phyloP scores from a whole-genome alignment of 768 basidiomycete species.

The Leccinum arenicola region DNA sequence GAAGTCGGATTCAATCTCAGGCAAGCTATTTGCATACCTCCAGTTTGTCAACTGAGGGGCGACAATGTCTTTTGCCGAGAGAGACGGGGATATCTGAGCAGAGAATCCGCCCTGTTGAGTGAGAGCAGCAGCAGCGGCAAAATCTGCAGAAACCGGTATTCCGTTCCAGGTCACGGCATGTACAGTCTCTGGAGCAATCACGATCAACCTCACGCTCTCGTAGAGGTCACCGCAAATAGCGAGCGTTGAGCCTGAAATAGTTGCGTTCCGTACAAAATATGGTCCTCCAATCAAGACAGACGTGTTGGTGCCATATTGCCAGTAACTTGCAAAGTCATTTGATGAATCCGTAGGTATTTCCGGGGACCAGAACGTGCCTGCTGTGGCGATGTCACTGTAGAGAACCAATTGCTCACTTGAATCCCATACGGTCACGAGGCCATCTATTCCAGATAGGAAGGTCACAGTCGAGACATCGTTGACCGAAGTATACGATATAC shows the following conservation, averaged over 20 bases:
- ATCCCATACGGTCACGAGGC: slow-evolving; percentile 63
- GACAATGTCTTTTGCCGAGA: slow-evolving; percentile 30
- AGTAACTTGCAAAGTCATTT: slow-evolving; percentile 56
- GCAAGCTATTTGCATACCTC: slow-evolving; percentile 74
- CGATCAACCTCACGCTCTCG: slow-evolving; percentile 50
- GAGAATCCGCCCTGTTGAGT: slow-evolving; percentile 46
- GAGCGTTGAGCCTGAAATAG: slow-evolving; percentile 47
- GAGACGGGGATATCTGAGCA: slow-evolving; percentile 40
- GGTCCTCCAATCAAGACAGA: slow-evolving; percentile 66
- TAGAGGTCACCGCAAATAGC: slow-evolving; percentile 70
- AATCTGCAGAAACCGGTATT: slow-evolving; percentile 36
- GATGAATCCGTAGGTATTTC: slow-evolving; percentile 43
- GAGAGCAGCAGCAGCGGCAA: slow-evolving; percentile 27
- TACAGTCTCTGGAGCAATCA: slow-evolving; percentile 58
- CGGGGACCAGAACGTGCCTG: slow-evolving; percentile 76
- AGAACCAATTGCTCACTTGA: slow-evolving; percentile 65
- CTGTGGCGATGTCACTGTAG: slow-evolving; percentile 62
- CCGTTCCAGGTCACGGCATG: slow-evolving; percentile 74
- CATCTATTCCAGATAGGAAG: slow-evolving; percentile 54
- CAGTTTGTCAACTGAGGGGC: slow-evolving; percentile 59
- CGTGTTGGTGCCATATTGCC: slow-evolving; percentile 69
- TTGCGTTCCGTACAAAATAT: slow-evolving; percentile 58
- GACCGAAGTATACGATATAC: slow-evolving; percentile 23
- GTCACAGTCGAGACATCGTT: slow-evolving; percentile 43
- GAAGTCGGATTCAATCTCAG: slow-evolving; percentile 58